Conservation (phyloP, 1,139 yeast genomes). For the Hansenula lynferdii region DNA sequence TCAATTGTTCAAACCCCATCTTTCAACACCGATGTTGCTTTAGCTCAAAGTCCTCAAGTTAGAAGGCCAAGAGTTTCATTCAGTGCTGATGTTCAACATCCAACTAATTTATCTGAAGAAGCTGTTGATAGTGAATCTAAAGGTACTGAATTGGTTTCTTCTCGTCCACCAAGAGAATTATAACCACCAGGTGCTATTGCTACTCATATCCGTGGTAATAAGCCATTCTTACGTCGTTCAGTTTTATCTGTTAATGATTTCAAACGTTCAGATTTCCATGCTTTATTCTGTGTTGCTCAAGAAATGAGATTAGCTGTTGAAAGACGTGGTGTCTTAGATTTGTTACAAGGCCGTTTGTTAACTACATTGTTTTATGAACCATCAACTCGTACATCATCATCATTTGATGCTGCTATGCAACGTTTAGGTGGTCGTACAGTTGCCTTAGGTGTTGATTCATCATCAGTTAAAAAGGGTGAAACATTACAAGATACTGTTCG, state of each 20-base stretch:
- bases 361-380: conserved; percentile 98
- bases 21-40: conserved; percentile 16
- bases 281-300: conserved; percentile 93
- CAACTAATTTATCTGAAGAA: conserved; percentile 35
- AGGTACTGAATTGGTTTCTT: conserved; percentile 70
- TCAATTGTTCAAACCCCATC: conserved; percentile 20
- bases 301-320: conserved; percentile 97
- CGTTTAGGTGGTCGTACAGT: conserved; percentile 98
- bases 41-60: conserved; percentile 21
- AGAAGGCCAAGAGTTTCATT: conserved; percentile 36
- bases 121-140: conserved; percentile 46
- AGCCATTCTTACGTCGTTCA: conserved; percentile 85
- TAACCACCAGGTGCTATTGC: conserved; percentile 76
- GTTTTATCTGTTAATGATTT: conserved; percentile 86
- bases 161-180: conserved; percentile 63
- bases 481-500: conserved; percentile 95
- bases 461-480: conserved; percentile 97
- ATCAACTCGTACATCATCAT: conserved; percentile 92
- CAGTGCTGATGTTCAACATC: conserved; percentile 36
- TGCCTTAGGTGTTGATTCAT: conserved; percentile 74
- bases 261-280: conserved; percentile 82
- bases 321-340: conserved; percentile 90
- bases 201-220: conserved; percentile 71
- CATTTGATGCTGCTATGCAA: conserved; percentile 99
- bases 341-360: conserved; percentile 84